These are phyloP conservation scores for Colletotrichum neosansevieriae DNA, from an alignment of 2,329 filamentous ascomycete species.

Conservation along the genomic window DNA sequence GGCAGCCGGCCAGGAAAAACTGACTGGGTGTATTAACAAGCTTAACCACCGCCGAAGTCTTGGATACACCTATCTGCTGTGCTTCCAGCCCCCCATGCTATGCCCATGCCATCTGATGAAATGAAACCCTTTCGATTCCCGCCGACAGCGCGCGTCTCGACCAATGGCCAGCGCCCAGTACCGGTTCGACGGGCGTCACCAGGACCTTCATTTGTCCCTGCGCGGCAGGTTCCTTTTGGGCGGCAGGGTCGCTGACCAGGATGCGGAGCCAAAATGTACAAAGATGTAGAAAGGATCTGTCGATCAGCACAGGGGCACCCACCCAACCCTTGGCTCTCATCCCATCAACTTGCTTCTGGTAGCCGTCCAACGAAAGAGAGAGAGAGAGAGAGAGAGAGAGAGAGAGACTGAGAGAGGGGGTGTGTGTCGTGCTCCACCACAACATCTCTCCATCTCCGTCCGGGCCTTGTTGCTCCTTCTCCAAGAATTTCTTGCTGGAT, in stretches of 20 bases:
- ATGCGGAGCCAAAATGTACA: conserved; percentile 17
- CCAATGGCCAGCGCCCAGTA: conserved; percentile 26
- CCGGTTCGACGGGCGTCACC: conserved; percentile 33
- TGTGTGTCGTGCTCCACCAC: no score
- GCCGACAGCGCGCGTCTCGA: conserved; percentile 6
- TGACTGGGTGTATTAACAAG: not conserved
- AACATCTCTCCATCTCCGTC: not conserved
- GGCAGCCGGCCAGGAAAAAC: not conserved
- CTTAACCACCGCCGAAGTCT: conserved; percentile 1
- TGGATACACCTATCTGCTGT: not conserved
- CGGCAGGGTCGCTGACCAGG: conserved; percentile 20
- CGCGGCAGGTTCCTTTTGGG: not conserved
- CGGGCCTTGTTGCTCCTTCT: not conserved
- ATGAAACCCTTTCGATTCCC: conserved; percentile 12
- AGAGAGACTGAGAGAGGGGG: no score
- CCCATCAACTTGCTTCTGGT: conserved; percentile 36
- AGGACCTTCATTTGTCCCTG: conserved; percentile 15
- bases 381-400: no score
- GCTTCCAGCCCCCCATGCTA: conserved; percentile 2
- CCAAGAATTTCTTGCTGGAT: not conserved
- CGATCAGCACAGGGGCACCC: conserved; percentile 40
- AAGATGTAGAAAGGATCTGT: conserved; percentile 39
- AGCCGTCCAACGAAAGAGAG: not conserved
- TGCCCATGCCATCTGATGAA: conserved; percentile 15
- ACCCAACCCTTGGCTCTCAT: conserved; percentile 30